Base-by-base conservation (phyloP, 441 rosid species). In the Viola pubescens region DNA sequence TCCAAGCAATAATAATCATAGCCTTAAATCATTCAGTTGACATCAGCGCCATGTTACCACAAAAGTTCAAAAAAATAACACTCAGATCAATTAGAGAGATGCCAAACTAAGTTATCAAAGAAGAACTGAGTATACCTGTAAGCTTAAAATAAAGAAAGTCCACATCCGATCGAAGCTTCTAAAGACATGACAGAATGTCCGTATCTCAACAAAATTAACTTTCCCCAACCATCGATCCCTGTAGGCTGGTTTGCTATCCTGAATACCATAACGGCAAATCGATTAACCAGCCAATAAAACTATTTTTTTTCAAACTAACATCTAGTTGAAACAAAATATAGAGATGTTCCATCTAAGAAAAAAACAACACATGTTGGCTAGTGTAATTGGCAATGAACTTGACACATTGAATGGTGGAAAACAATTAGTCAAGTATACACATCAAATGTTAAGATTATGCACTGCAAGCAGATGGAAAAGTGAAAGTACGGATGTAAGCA, bases 81-180 rank as follows among this genome's bases (percentile, higher is more conserved):
- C 9, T 51, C 61, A 73, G 61, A 55, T 4, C 11, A 34, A 59
- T 61, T 6, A 56, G 54, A 54, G 13, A 44, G 16, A 16, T 44
- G 3, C 6, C 4, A 2, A 52, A 2, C 38, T 42, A 66, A 48
- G 53, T 47, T 14, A 0, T 38, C 46, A 56, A 40, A 37, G 12
- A 54, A 54, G 9, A 13, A 73, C 56, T 49, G 6, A 26, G 34
- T 26, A 12, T 73, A 94, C 99, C 97, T 94, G 99, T 63, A 94
- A 73, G 77, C 79, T 81, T 42, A 90, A 75, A 76, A 94, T 90
- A 63, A 85, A 86, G 73, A 94, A 94, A 70, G 90, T 84, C 99
- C 99, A 94, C 99, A 94, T 88, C 53, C 97, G 91, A 79, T 94
- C 99, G 54, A 88, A 94, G 81, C 97, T 94, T 75, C 99, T 86